Base-by-base conservation (phyloP, 1,284 basidiomycete genomes). In the Ceratobasidium theobromae region DNA sequence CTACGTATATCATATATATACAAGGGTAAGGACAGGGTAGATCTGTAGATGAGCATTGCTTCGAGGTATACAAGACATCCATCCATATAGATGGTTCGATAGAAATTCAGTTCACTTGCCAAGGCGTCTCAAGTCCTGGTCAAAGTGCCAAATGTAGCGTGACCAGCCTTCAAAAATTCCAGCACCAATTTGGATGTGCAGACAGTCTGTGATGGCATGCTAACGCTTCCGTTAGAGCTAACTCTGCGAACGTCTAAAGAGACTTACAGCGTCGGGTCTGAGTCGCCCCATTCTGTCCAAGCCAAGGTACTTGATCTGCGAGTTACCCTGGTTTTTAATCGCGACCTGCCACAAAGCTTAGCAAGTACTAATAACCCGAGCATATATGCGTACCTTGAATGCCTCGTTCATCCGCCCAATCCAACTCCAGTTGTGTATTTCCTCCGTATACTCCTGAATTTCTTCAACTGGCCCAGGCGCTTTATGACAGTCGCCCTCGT, bases 161-260 rank as follows among this genome's bases (percentile, higher is more conserved):
- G 85, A 79, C 85, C 86, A 88, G 18, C 85, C 84, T 74, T 88
- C 86, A 30, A 87, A 75, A 41, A 87, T 84, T 38, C 86, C 86
- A 3, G 83, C 74, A 40, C 86, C 86, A 0, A 82, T 75, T 78
- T 87, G 80, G 67, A 87, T 81, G 66, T 88, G 86, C 21, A 87
- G 76, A 69, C 86, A 87, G 72, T 87, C 86, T 9, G 82, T 78
- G 16, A 81, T 71, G 0, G 81, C 74, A 69, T 87, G 86, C 82
- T 86, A 69, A 21, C 66, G 27, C 41, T 60, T 67, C n/a, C 23
- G 30, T 38, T 21, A 33, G 21, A 27, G 11, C 43, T 23, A 11
- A 38, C 41, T 14, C 11, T 25, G 27, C 4, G 11, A 12, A 40
- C 2, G n/a, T n/a, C 40, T 3, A 5, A 16, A 27, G 21, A 12